Base-by-base conservation (phyloP, 2,329 filamentous ascomycete species). In the Hymenotorrendiella dingleyae region DNA sequence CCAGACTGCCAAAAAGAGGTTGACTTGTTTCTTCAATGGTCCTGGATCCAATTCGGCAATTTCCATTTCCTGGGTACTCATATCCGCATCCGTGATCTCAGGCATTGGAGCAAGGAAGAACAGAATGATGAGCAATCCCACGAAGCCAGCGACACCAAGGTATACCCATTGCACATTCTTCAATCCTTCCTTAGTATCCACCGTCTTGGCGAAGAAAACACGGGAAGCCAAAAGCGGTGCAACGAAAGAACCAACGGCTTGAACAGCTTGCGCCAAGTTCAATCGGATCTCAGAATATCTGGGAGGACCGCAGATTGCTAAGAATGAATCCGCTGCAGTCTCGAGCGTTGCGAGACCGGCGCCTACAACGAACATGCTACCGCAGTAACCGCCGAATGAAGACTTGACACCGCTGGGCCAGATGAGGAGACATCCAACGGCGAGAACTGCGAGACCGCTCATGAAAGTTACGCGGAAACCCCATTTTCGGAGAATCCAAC, bases 141-240 rank as follows among this genome's bases (percentile, higher is more conserved):
- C 84, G 49, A 88, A 88, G 56, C 74, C 68, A 3, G 81, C 83
- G 46, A 89, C 85, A 35, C 79, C 76, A 4, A 86, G 73, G 53
- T 89, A 89, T 0, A 86, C 81, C 78, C 80, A 89, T 62, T 89
- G 83, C 2, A 89, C 84, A 43, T 81, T 80, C 50, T 71, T 70
- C 23, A 54, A 43, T 30, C 48, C 50, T 24, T 50, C 40, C 14
- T 29, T 38, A 8, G 74, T 67, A 40, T 76, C 72, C 43, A 72
- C 69, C 65, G 88, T 73, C 46, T 73, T 69, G 43, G 73, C 75
- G 66, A 89, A 89, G 64, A 89, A 84, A 43, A 84, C 82, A 46
- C 82, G 81, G 2, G 80, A 83, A 32, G 82, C 85, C 7, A 89
- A 69, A 0, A 87, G 76, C 2, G 85, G 84, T 0, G 83, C 83